These are phyloP conservation scores for Murraya paniculata DNA, from an alignment of 345 rosid genomes.

Conservation along the genomic window DNA sequence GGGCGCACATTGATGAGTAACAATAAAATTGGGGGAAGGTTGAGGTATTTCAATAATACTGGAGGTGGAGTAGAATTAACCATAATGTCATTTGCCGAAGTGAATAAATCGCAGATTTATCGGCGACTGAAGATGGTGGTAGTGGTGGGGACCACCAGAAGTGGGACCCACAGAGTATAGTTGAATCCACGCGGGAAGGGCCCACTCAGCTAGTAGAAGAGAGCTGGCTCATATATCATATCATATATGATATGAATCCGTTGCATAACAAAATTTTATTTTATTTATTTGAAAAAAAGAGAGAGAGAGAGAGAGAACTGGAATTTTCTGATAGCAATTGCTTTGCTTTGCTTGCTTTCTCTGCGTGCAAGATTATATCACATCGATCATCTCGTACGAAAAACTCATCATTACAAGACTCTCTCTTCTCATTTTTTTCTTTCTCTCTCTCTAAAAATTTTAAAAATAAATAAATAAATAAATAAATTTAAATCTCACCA, in stretches of 20 bases:
- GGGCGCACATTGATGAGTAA: neutral
- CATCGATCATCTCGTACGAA: slow-evolving; percentile 32
- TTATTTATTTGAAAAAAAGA: too few species aligned
- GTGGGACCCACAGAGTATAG: slow-evolving; percentile 40
- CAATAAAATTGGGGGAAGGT: neutral
- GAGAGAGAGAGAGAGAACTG: neutral
- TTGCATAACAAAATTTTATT: neutral
- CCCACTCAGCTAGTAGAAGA: slow-evolving; percentile 21
- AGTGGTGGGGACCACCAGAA: slow-evolving; percentile 21
- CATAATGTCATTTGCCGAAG: neutral
- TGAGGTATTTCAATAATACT: neutral
- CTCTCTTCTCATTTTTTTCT: neutral
- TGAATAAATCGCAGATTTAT: slow-evolving; percentile 10
- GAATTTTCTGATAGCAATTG: slow-evolving; percentile 13
- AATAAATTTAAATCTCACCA: neutral
- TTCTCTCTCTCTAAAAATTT: neutral
- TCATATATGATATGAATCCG: slow-evolving; percentile 2
- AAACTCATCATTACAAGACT: slow-evolving; percentile 23
- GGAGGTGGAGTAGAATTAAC: neutral
- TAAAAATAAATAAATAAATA: too few species aligned
- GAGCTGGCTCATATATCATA: neutral
- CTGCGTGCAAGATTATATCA: slow-evolving; percentile 33
- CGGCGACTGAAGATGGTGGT: slow-evolving; percentile 3
- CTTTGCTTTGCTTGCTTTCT: slow-evolving; percentile 19
- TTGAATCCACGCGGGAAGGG: slow-evolving; percentile 52